Conservation (phyloP, 176 grass and related monocot genomes). For the Thalia dealbata region DNA sequence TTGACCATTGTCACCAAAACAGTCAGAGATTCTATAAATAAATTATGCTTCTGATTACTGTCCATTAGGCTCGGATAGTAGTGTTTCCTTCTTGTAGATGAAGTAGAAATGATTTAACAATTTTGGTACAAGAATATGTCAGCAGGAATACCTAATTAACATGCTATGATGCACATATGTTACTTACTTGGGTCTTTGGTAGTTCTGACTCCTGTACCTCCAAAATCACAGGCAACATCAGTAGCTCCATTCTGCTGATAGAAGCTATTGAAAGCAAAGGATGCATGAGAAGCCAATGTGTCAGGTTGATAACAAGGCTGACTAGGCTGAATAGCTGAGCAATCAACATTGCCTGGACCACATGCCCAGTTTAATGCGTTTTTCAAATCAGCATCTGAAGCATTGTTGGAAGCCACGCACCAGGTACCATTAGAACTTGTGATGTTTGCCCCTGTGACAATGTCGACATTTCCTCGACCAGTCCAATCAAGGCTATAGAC, state of each 20-base stretch:
- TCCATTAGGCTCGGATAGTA: not conserved
- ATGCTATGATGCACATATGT: not conserved
- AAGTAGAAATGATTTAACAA: not conserved
- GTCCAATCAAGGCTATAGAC: constrained; percentile 95
- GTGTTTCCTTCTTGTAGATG: not conserved
- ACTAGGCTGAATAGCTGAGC: constrained; percentile 90
- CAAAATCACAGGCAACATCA: constrained; percentile 76
- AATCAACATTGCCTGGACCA: constrained; percentile 82
- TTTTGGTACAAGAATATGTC: not conserved
- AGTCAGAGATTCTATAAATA: not conserved
- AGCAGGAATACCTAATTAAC: not conserved
- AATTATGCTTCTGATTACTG: not conserved
- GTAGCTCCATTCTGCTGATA: constrained; percentile 87
- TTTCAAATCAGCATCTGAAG: constrained; percentile 55
- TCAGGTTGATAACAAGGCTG: constrained; percentile 88
- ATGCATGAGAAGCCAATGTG: constrained; percentile 70
- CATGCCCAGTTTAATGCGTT: constrained; percentile 95
- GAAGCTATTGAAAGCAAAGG: constrained; percentile 78
- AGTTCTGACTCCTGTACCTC: constrained; percentile 53
- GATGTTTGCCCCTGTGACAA: constrained; percentile 72
- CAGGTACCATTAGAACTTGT: constrained; percentile 71
- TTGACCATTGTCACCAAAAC: not conserved
- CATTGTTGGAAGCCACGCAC: constrained; percentile 81
- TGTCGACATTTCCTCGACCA: constrained; percentile 75
- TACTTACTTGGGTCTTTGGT: constrained; percentile 88